Evolutionary conservation across 2,329 filamentous ascomycete genomes (phyloP).

Genomic region (Talaromyces sp.): DNA sequence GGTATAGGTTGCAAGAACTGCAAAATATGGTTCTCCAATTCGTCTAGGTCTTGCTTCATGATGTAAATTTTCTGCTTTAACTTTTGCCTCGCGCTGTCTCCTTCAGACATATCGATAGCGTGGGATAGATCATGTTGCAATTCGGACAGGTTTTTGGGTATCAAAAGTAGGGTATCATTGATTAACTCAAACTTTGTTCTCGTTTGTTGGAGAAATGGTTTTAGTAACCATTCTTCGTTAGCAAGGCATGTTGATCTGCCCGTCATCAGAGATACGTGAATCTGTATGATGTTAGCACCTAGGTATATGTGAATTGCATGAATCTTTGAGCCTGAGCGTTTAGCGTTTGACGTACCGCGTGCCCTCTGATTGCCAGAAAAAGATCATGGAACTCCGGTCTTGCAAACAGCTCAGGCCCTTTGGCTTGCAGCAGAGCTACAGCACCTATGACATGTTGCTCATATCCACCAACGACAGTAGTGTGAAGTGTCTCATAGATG

Average conservation of each 20-base stretch:
- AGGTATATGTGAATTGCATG: background rate
- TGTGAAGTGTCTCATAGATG: conserved; percentile 8
- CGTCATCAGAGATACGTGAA: conserved; percentile 14
- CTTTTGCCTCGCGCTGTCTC: background rate
- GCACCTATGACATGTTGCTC: conserved; percentile 12
- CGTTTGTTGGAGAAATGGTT: background rate
- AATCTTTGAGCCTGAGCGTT: background rate
- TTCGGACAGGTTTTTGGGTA: background rate
- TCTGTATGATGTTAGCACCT: background rate
- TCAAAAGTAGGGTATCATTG: conserved; percentile 11
- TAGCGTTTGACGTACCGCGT: conserved; percentile 3
- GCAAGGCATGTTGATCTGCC: conserved; percentile 8
- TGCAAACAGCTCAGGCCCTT: conserved; percentile 8
- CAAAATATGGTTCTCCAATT: background rate
- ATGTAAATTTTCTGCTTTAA: background rate
- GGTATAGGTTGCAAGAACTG: background rate
- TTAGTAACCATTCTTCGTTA: conserved; percentile 9
- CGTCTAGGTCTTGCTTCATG: conserved; percentile 1
- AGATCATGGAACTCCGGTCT: conserved; percentile 8
- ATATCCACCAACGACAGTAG: conserved; percentile 11
- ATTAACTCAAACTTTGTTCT: conserved; percentile 9
- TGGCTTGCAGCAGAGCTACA: conserved; percentile 8
- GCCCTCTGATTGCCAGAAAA: conserved; percentile 9
- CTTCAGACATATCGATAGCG: background rate
- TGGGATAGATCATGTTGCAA: background rate